Conservation (phyloP, 768 basidiomycete genomes). For the Tulasnella sp. region DNA sequence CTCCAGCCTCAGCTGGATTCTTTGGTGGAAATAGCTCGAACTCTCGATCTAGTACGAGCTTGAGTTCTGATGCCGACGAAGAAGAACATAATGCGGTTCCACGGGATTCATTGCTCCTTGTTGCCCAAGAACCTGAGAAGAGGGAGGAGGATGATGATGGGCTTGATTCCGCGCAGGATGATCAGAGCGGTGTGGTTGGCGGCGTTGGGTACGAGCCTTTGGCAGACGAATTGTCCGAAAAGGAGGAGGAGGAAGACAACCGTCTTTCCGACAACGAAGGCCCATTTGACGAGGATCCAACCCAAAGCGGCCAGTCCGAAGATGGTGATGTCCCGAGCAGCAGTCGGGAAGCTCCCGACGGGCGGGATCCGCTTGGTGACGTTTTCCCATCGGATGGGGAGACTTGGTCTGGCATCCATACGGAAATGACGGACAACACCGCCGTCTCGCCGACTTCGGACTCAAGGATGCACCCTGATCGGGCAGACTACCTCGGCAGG, state of each 20-base stretch:
- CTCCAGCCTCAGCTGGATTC: background rate
- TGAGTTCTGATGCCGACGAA: background rate
- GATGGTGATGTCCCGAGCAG: background rate
- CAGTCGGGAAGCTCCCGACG: background rate
- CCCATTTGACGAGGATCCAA: conserved; percentile 3
- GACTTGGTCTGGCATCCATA: conserved; percentile 18
- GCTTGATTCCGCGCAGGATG: background rate
- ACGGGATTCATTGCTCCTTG: background rate
- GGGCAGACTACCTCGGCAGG: background rate
- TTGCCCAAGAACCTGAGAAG: background rate
- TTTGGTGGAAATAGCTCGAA: background rate
- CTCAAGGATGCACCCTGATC: background rate
- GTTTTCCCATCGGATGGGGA: conserved; percentile 23
- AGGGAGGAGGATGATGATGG: background rate
- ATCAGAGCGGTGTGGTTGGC: background rate
- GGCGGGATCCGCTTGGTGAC: conserved; percentile 22
- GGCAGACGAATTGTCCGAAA: background rate
- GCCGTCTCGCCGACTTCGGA: background rate
- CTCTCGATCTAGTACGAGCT: background rate
- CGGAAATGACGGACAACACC: background rate
- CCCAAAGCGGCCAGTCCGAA: background rate
- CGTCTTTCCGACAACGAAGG: background rate
- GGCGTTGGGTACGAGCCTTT: background rate
- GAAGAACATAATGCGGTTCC: background rate
- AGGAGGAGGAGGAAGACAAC: background rate